Evolutionary conservation across 805 yeast genomes (phyloP).

Genomic region (Groenewaldozyma tartarivorans): DNA sequence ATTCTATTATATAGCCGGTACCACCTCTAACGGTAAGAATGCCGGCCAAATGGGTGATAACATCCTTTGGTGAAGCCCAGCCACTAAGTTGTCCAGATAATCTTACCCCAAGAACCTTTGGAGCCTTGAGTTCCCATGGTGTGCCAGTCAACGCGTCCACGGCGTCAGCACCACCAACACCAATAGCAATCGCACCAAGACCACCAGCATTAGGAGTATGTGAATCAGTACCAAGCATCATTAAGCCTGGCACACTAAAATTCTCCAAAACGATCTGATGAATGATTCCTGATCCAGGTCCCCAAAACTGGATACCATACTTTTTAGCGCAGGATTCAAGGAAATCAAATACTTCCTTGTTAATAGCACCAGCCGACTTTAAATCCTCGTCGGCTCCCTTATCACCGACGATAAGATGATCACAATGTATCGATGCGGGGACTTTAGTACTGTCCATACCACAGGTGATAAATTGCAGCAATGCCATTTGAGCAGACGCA

Average conservation of each 20-base stretch:
- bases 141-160: slow-evolving; percentile 95
- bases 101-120: slow-evolving; percentile 87
- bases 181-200: slow-evolving; percentile 95
- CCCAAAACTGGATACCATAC: slow-evolving; percentile 98
- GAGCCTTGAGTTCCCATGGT: slow-evolving; percentile 99
- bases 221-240: slow-evolving; percentile 97
- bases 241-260: slow-evolving; percentile 91
- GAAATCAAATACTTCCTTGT: slow-evolving; percentile 94
- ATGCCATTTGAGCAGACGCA: slow-evolving; percentile 99
- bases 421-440: slow-evolving; percentile 96
- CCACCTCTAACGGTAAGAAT: slow-evolving; percentile 93
- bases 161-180: slow-evolving; percentile 99
- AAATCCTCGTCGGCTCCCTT: slow-evolving; percentile 84
- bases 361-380: slow-evolving; percentile 68
- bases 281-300: slow-evolving; percentile 97
- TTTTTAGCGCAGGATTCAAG: slow-evolving; percentile 85
- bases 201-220: slow-evolving; percentile 99
- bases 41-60: slow-evolving; percentile 89
- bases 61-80: slow-evolving; percentile 97
- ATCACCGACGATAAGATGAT: slow-evolving; percentile 94
- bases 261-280: slow-evolving; percentile 97
- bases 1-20: slow-evolving; percentile 92
- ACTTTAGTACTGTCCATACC: slow-evolving; percentile 81
- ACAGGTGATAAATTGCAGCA: slow-evolving; percentile 95
- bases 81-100: slow-evolving; percentile 82